These are phyloP conservation scores for Trametes cinnabarina DNA, from an alignment of 768 basidiomycete species.

Conservation along the genomic window DNA sequence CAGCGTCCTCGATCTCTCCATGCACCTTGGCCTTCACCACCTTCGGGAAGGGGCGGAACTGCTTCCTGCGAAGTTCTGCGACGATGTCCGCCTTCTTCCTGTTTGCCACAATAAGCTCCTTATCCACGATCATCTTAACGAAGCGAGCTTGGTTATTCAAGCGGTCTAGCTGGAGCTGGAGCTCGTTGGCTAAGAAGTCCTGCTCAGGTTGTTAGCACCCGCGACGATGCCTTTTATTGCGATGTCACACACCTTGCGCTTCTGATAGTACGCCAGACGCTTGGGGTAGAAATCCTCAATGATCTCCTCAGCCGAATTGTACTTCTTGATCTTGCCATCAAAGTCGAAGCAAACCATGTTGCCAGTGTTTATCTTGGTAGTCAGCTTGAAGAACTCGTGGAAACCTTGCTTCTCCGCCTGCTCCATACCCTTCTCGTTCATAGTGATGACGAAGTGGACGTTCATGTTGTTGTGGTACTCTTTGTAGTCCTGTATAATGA, in stretches of 20 bases:
- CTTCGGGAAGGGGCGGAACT: slow-evolving; percentile 94
- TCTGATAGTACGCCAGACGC: slow-evolving; percentile 89
- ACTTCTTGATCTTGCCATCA: slow-evolving; percentile 94
- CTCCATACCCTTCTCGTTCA: slow-evolving; percentile 76
- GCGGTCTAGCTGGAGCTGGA: slow-evolving; percentile 78
- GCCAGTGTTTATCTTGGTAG: slow-evolving; percentile 76
- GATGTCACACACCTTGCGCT: slow-evolving; percentile 71
- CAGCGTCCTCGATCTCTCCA: slow-evolving; percentile 60
- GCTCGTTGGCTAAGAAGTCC: slow-evolving; percentile 82
- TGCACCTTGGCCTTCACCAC: slow-evolving; percentile 60
- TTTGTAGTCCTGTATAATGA: slow-evolving; percentile 76
- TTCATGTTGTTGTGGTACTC: slow-evolving; percentile 93
- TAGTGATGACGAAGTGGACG: slow-evolving; percentile 83
- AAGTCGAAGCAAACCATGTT: slow-evolving; percentile 99
- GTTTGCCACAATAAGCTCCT: slow-evolving; percentile 75
- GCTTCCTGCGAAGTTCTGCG: slow-evolving; percentile 71
- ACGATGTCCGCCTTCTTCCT: slow-evolving; percentile 89
- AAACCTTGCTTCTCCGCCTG: slow-evolving; percentile 90
- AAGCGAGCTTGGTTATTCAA: slow-evolving; percentile 95
- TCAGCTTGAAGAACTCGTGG: slow-evolving; percentile 88
- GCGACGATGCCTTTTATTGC: too few species aligned
- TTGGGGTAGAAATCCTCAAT: slow-evolving; percentile 90
- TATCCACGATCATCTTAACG: slow-evolving; percentile 92
- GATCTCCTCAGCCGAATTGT: slow-evolving; percentile 85
- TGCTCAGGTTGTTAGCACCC: slow-evolving; percentile 30